A percentile compares a stretch with the other conserved stretches of the same genome.
Conservation (phyloP, 768 basidiomycete genomes). For the Russula brevipes region DNA sequence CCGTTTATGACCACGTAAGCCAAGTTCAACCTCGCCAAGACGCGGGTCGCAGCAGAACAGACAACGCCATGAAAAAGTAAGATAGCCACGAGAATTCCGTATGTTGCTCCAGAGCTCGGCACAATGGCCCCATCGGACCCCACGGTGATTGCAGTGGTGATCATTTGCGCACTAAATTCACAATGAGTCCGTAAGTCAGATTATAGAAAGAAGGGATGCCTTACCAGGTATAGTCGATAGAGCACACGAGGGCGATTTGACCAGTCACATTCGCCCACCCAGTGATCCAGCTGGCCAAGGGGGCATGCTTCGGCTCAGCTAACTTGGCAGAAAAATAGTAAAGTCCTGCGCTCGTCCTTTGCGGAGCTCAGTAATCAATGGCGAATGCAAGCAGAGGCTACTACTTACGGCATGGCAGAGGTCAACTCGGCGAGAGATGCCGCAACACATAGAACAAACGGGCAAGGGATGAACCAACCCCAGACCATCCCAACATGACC, state of each 20-base stretch:
- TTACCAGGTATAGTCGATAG: slow-evolving; percentile 68
- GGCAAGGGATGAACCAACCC: slow-evolving; percentile 68
- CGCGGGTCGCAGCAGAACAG: slow-evolving; percentile 61
- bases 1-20: slow-evolving; percentile 66
- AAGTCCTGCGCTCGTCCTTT: slow-evolving; percentile 69
- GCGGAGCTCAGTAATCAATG: background rate
- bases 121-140: slow-evolving; percentile 48
- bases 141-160: slow-evolving; percentile 63
- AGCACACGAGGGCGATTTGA: slow-evolving; percentile 63
- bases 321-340: slow-evolving; percentile 77
- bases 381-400: background rate
- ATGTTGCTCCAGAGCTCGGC: slow-evolving; percentile 57
- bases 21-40: slow-evolving; percentile 64
- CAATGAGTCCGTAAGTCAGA: background rate
- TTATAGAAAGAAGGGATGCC: slow-evolving; percentile 19
- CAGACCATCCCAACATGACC: slow-evolving; percentile 76
- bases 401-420: slow-evolving; percentile 64
- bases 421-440: slow-evolving; percentile 69
- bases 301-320: slow-evolving; percentile 55
- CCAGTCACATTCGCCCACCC: slow-evolving; percentile 75
- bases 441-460: slow-evolving; percentile 64
- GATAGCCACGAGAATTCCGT: slow-evolving; percentile 60
- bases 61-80: slow-evolving; percentile 63
- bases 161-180: slow-evolving; percentile 60
- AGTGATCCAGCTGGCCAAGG: slow-evolving; percentile 62